Conservation (phyloP, 202 grass and related monocot species). For the Zoysia matrella region DNA sequence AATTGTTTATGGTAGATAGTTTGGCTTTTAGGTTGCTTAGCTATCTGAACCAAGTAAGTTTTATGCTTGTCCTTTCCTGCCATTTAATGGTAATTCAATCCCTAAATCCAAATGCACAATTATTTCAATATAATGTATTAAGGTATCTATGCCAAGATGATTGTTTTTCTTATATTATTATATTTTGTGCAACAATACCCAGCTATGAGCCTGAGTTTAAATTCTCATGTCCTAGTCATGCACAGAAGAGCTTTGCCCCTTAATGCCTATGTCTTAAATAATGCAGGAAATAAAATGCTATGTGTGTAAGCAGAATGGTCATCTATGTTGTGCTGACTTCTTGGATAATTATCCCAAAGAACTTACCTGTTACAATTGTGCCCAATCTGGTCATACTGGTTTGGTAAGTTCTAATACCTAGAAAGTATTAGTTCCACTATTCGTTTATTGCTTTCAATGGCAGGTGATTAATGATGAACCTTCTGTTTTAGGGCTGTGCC, state of each 20-base stretch:
- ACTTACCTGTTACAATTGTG: slow-evolving; percentile 94
- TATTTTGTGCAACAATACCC: slow-evolving; percentile 10
- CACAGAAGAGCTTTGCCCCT: slow-evolving; percentile 17
- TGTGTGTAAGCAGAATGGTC: slow-evolving; percentile 75
- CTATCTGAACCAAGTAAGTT: not conserved
- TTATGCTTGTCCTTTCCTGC: slow-evolving; percentile 7
- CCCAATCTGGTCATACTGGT: slow-evolving; percentile 82
- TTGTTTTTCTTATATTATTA: not conserved
- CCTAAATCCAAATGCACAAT: not conserved
- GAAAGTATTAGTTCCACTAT: not conserved
- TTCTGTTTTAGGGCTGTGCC: slow-evolving; percentile 83
- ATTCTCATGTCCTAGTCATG: not conserved
- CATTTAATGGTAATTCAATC: slow-evolving; percentile 1
- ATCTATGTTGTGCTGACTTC: slow-evolving; percentile 83
- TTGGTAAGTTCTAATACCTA: slow-evolving; percentile 58
- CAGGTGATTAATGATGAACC: slow-evolving; percentile 27
- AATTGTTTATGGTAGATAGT: not conserved
- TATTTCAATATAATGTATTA: slow-evolving; percentile 19
- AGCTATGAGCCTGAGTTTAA: slow-evolving; percentile 1
- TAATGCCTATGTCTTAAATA: slow-evolving; percentile 41
- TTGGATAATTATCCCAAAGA: slow-evolving; percentile 59
- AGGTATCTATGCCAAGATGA: not conserved
- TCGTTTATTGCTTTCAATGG: slow-evolving; percentile 27
- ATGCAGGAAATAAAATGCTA: slow-evolving; percentile 94
- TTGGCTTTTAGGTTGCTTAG: not conserved